Evolutionary conservation across 2,329 filamentous ascomycete species (phyloP), one percentile per base, ranked within the genome.

Genomic region (Diaporthe nobilis): DNA sequence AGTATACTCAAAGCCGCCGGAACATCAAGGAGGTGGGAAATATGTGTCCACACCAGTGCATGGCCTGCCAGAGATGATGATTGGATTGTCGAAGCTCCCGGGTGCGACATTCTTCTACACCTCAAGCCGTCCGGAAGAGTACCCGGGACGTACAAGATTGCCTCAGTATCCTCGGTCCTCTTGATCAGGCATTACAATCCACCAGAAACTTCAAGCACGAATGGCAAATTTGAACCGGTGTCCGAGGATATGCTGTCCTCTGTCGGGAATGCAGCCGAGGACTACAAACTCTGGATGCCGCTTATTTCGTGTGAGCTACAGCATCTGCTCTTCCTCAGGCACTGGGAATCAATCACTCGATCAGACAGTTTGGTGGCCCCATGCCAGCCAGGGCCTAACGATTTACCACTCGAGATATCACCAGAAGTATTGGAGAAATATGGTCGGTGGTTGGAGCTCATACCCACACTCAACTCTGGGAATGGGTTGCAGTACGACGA

Each of bases 231-330:
- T 4, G 57, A 6, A 22, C 12, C 12, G 20, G 34, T 61, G 4
- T 15, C 15, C 22, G 9, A 42, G 20, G 57, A 42, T 13, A 1
- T 6, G 5, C 1, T 34, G 2, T 22, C 42, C 20, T 8, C 15
- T n/a, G 1, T 28, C 9, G 5, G 7, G 25, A 10, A 17, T 28
- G 1, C 37, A 9, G n/a, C 22, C 5, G 2, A 8, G 20, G 20
- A 68, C 31, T 53, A 68, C 31, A 51, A 28, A 39, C 2, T 37
- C 31, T 68, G 63, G 63, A 68, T 68, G 63, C 44, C 63, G 12
- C 63, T 68, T 12, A 15, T 68, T 31, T 68, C 63, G 4, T 51
- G 28, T 10, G 4, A 12, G 6, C 17, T 25, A 37, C 20, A 68
- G 2, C 44, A 51, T 9, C 44, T 68, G 7, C 47, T 37, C 7